Evolutionary conservation across 306 rosid species (phyloP).

Genomic region (Hippophae tibetana): DNA sequence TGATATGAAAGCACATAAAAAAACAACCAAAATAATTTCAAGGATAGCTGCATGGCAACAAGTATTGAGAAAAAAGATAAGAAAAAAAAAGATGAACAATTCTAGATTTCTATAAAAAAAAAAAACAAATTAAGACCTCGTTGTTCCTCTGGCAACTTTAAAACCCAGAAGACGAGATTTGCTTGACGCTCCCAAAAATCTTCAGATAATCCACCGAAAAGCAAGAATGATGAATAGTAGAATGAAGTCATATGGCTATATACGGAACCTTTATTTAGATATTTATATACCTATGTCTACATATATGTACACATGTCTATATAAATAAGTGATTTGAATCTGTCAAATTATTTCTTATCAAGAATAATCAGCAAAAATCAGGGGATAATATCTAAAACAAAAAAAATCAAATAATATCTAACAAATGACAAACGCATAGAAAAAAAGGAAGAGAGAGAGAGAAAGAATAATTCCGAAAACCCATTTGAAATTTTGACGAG

Average conservation of each 20-base stretch:
- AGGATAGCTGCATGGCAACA: no score
- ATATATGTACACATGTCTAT: neutral
- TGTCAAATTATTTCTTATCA: conserved; percentile 8
- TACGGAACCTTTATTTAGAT: neutral
- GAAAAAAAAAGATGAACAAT: neutral
- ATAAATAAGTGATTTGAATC: conserved; percentile 1
- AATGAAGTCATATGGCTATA: no score
- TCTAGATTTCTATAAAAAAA: no score
- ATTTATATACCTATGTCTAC: neutral
- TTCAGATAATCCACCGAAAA: conserved; percentile 7
- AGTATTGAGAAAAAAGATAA: no score
- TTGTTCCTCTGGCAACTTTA: conserved; percentile 4
- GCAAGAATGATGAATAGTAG: neutral
- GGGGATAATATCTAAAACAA: neutral
- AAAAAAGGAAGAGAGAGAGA: neutral
- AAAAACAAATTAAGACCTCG: conserved; percentile 5
- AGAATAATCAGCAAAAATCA: neutral
- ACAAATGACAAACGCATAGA: neutral
- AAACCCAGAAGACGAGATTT: conserved; percentile 15
- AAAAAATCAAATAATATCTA: neutral
- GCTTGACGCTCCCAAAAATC: conserved; percentile 13
- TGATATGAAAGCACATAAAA: no score
- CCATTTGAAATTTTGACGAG: no score
- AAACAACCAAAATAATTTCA: no score
- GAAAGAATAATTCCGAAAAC: neutral